A percentile compares a stretch with the other conserved stretches of the same genome.
Evolutionary conservation across 345 rosid species (phyloP).

Genomic region (Physaria fendleri): DNA sequence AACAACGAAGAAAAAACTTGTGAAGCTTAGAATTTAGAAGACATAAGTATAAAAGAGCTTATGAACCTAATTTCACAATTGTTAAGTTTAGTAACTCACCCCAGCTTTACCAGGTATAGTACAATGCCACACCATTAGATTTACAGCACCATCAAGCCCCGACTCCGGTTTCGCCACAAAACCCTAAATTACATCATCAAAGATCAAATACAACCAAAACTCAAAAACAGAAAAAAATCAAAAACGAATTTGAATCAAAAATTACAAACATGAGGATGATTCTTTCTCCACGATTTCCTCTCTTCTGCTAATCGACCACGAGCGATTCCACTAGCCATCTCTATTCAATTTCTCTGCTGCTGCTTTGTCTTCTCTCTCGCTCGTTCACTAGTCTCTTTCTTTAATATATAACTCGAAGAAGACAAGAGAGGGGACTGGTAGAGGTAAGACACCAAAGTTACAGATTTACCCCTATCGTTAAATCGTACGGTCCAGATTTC

Average conservation of each 20-base stretch:
- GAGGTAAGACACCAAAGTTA: no score
- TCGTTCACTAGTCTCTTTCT: neutral
- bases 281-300: conserved; percentile 92
- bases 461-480: no score
- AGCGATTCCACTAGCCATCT: conserved; percentile 87
- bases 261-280: conserved; percentile 84
- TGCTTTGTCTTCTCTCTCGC: no score
- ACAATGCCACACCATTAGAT: conserved; percentile 97
- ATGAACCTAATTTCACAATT: neutral
- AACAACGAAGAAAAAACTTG: neutral
- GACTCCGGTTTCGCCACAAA: conserved; percentile 97
- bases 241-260: no score
- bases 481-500: no score
- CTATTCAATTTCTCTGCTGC: no score
- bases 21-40: neutral
- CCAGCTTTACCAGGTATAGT: conserved; percentile 94
- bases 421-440: no score
- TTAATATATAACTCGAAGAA: no score
- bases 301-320: conserved; percentile 95
- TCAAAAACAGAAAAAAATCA: no score
- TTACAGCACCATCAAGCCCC: conserved; percentile 64
- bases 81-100: conserved; percentile 37
- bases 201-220: neutral
- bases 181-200: conserved; percentile 51
- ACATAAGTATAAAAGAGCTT: neutral